Base-by-base conservation (phyloP, 176 grass and related monocot genomes). In the Oryza brachyantha region DNA sequence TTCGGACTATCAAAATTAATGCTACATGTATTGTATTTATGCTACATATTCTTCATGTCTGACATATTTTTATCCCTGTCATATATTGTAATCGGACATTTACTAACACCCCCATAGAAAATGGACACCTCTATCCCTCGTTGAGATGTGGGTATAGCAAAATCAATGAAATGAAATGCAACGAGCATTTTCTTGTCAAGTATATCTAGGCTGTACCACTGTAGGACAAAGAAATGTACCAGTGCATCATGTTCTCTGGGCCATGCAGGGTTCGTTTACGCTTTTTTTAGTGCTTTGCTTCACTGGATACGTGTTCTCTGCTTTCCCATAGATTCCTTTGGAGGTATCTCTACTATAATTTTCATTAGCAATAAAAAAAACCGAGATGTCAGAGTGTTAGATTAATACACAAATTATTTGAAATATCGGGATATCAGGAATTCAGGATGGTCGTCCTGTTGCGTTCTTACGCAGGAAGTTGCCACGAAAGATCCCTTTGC, bases 251-350 rank as follows among this genome's bases (percentile, higher is more conserved):
- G 82, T 85, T 85, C 71, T 14, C 10, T 7, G 70, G 57, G 63
- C 13, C 70, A 68, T 78, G 43, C 64, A 76, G 3, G 68, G 27
- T 77, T 81, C 43, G 55, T 69, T 21, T 16, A 42, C 29, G 50
- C 63, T 24, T 72, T 28, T 72, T 83, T 84, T 72, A 89, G 72
- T 66, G 16, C 12, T 64, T 35, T 76, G 86, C 81, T 4, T 19
- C 81, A 88, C 81, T 81, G 81, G 77, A 75, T 84, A 59, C 57
- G 72, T 76, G 82, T 71, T 76, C 32, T 84, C 58, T 84, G 70
- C 12, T 41, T 68, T 57, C 82, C 71, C 21, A 85, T 72, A 81
- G 77, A 85, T 89, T 80, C 87, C 65, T 76, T 72, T 81, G 82
- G 87, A 64, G 82, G 82, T 71, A 84, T 64, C 55, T 54, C 19